Evolutionary conservation across 2,329 filamentous ascomycete species (phyloP), one percentile per base, ranked within the genome.

Genomic region (Cordyceps farinosa): DNA sequence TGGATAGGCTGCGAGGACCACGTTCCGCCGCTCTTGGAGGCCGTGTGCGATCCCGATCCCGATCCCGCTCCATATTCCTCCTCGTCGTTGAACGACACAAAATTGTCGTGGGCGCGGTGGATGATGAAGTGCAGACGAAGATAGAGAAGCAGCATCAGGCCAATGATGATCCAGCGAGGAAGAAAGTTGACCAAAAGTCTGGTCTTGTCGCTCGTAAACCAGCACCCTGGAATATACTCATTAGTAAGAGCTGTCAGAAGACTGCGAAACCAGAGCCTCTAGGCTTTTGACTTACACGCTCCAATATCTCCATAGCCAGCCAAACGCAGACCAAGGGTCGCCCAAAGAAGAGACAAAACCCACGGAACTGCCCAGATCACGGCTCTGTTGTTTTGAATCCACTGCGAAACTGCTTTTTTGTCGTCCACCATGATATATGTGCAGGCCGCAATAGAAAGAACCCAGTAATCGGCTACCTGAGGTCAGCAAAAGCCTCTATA

Each of bases 161-260:
- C 65, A 54, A 79, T 78, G 60, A 79, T 78, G 60, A 73, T 36
- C 77, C 77, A 78, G 29, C 77, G 71, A 5, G 75, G 77, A 27
- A 78, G 68, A 65, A 79, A 79, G 67, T 79, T 79, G 45, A 77
- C 72, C 7, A 77, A 66, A 2, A 79, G 69, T 3, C 77, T 71
- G 17, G 72, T 68, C 30, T 70, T 65, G 57, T 79, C 77, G 30
- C 71, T 74, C 4, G 72, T 74, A 59, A 79, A 78, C 77, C 77
- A 79, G 65, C 48, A 61, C 58, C 58, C 56, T 60, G 15, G 29
- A 45, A 6, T 3, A 15, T 17, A 8, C 3, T 2, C 11, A 6
- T 54, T 40, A 54, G 51, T n/a, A 52, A n/a, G 17, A 53, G 32
- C 17, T n/a, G 22, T 45, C 13, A 15, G 15, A 13, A 8, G 22